Base-by-base conservation (phyloP, 768 basidiomycete genomes). In the Collybia sordida region DNA sequence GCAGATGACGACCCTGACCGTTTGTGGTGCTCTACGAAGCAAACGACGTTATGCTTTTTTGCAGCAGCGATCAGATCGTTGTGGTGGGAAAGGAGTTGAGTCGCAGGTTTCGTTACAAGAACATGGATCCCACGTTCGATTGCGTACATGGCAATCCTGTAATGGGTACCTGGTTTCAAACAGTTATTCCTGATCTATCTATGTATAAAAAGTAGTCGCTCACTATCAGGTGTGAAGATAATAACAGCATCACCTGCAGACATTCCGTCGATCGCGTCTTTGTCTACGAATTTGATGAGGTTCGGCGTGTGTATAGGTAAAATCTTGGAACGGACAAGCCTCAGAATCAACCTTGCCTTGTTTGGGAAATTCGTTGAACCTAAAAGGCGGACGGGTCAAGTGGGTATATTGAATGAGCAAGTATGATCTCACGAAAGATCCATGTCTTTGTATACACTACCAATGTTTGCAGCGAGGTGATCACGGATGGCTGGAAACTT, bases 1-100 rank as follows among this genome's bases (percentile, higher is more conserved):
- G 34, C 15, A 17, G 34, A 43, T 28, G 25, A 36, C 24, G 34
- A 14, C 45, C 38, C 68, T 58, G 57, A 83, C 86, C 90, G 82
- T 65, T 93, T 93, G 72, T 93, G 91, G 62, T 96, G 92, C 65
- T 97, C 94, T n/a, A 96, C 93, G 64, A 90, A 93, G 68, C 90
- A 93, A 2, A 92, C 78, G 17, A 95, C 85, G 42, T 86, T 85
- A 63, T 93, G 78, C 67, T 88, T 81, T 58, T 77, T 81, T 25
- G 94, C 90, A 9, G 89, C 81, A 31, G 78, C 75, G 54, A 93
- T 83, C 42, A 96, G 78, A 24, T 80, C 79, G 52, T 81, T 83
- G 68, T 97, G 94, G 64, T 97, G 86, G 45, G 82, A 77, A 48
- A 97, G 78, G 15, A 90, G 75, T 61, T 96, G 86, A 0, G 91